A percentile compares a stretch with the other conserved stretches of the same genome.
phyloP scores from a whole-genome alignment of 176 grass and related monocot genomes.

The Phragmites australis region DNA sequence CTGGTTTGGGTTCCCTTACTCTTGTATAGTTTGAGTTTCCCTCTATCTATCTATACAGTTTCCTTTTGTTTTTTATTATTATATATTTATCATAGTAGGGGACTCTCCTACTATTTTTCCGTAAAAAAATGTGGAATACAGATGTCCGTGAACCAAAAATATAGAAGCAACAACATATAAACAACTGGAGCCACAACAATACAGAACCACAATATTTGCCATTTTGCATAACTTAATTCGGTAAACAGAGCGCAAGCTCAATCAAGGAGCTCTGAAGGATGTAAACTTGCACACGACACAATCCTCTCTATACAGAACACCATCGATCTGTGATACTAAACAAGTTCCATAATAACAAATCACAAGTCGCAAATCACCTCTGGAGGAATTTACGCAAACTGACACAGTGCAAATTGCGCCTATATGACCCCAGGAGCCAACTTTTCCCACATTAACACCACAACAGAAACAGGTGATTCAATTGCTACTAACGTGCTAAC shows the following conservation, averaged over 20 bases:
- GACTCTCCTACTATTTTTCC: no score
- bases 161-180: conserved; percentile 3
- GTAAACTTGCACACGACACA: background rate
- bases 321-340: background rate
- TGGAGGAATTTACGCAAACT: background rate
- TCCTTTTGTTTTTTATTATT: no score
- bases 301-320: background rate
- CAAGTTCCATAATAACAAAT: conserved; percentile 6
- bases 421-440: background rate
- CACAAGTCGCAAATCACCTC: background rate
- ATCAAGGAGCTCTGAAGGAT: background rate
- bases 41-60: no score
- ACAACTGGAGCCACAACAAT: background rate
- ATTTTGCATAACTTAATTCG: background rate
- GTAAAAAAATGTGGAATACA: background rate
- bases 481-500: background rate
- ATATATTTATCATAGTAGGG: no score
- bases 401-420: background rate
- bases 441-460: background rate
- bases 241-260: background rate
- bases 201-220: background rate
- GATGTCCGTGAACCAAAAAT: background rate
- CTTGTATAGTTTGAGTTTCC: no score
- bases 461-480: background rate
- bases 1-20: no score